phyloP scores from a whole-genome alignment of 495 filamentous ascomycete genomes.

The Cladorrhinum samala region DNA sequence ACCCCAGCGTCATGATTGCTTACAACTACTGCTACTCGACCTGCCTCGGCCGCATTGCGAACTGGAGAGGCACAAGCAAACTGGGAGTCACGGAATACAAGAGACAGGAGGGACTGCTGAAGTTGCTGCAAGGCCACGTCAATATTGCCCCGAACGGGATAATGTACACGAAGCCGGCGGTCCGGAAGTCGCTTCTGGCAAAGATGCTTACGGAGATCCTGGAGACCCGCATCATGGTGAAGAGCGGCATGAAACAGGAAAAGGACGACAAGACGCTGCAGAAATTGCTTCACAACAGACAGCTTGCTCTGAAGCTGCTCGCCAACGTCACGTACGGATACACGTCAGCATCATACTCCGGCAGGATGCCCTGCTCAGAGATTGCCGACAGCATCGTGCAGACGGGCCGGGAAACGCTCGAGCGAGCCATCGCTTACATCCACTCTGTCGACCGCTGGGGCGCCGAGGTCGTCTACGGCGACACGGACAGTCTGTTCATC shows the following conservation, averaged over 20 bases:
- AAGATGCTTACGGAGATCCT: conserved; percentile 97
- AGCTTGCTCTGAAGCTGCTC: conserved; percentile 92
- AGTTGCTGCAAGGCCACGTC: conserved; percentile 75
- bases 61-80: conserved; percentile 87
- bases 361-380: conserved; percentile 94
- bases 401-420: conserved; percentile 86
- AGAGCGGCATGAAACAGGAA: conserved; percentile 91
- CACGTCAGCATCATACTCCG: conserved; percentile 90
- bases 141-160: conserved; percentile 96
- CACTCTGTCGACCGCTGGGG: conserved; percentile 82
- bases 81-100: conserved; percentile 88
- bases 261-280: conserved; percentile 86
- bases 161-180: conserved; percentile 81
- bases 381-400: conserved; percentile 98
- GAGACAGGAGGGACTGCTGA: conserved; percentile 65
- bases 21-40: conserved; percentile 99
- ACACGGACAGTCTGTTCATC: conserved; percentile 95
- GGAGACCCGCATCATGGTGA: conserved; percentile 97
- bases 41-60: conserved; percentile 76
- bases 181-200: conserved; percentile 84
- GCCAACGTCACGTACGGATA: conserved; percentile 99
- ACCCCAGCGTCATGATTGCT: conserved; percentile 97
- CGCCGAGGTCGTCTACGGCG: conserved; percentile 95
- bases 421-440: conserved; percentile 88
- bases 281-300: conserved; percentile 84